phyloP scores from a whole-genome alignment of 768 basidiomycete species.

The Phaeolepiota aurea region DNA sequence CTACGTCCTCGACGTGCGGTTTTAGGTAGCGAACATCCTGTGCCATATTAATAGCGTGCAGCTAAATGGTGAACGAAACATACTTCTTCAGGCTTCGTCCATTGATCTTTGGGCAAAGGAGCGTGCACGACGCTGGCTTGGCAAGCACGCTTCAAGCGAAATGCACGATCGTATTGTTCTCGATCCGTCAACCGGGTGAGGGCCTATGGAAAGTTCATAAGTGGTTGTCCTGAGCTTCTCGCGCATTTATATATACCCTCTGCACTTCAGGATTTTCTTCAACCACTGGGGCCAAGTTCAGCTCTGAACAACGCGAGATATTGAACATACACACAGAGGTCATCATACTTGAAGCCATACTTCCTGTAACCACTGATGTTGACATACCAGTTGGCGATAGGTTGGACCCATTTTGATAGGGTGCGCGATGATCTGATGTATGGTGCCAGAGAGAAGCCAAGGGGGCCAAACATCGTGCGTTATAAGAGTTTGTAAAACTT shows the following conservation, averaged over 20 bases:
- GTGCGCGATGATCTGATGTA: conserved; percentile 62
- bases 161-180: conserved; percentile 85
- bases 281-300: conserved; percentile 33
- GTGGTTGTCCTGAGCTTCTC: neutral
- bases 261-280: conserved; percentile 77
- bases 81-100: conserved; percentile 73
- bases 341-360: conserved; percentile 89
- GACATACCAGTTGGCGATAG: conserved; percentile 79
- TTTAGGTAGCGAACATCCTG: conserved; percentile 90
- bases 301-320: too few species aligned
- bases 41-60: conserved; percentile 4
- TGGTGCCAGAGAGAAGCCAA: conserved; percentile 72
- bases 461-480: conserved; percentile 46
- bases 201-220: conserved; percentile 45
- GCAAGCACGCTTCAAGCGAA: conserved; percentile 77
- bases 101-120: conserved; percentile 73
- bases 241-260: conserved; percentile 39
- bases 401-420: conserved; percentile 61
- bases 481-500: conserved; percentile 4
- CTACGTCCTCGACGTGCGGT: conserved; percentile 66
- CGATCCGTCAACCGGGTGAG: conserved; percentile 69
- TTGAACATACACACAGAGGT: conserved; percentile 79
- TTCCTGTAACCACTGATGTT: conserved; percentile 75
- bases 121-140: conserved; percentile 76
- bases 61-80: conserved; percentile 5